These are phyloP conservation scores for Skeletonema marinoi DNA, from an alignment of 108 stramenopile species.

Conservation along the genomic window DNA sequence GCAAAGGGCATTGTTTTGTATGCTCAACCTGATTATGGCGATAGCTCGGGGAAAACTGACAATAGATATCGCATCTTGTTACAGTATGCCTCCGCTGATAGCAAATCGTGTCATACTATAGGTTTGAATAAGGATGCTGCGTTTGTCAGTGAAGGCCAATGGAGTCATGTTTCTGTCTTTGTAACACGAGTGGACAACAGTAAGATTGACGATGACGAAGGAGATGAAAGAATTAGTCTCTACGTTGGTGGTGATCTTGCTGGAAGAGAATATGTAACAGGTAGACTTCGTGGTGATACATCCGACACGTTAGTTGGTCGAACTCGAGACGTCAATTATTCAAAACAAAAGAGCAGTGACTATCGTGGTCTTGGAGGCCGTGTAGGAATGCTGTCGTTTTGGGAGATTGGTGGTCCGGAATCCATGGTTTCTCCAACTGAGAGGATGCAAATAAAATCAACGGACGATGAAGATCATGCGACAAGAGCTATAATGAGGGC, in stretches of 20 bases:
- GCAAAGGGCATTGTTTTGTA: constrained; percentile 27
- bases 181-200: constrained; percentile 2
- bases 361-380: constrained; percentile 28
- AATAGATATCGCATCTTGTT: constrained; percentile 23
- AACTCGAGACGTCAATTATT: not conserved
- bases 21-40: constrained; percentile 33
- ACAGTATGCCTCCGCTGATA: constrained; percentile 16
- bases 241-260: constrained; percentile 33
- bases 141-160: constrained; percentile 29
- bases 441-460: constrained; percentile 32
- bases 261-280: constrained; percentile 16
- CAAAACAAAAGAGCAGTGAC: not conserved
- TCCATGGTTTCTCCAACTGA: constrained; percentile 1
- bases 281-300: constrained; percentile 2
- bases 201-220: not conserved
- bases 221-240: constrained; percentile 33
- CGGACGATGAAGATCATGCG: constrained; percentile 41
- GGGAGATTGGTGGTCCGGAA: constrained; percentile 31
- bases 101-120: constrained; percentile 15
- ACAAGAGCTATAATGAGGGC: constrained; percentile 20
- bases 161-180: constrained; percentile 34
- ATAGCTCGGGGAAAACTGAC: not conserved
- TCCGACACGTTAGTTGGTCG: constrained; percentile 19
- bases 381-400: constrained; percentile 43
- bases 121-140: constrained; percentile 4